Base-by-base conservation (phyloP, 2,329 filamentous ascomycete genomes). In the Exophiala alcalophila region DNA sequence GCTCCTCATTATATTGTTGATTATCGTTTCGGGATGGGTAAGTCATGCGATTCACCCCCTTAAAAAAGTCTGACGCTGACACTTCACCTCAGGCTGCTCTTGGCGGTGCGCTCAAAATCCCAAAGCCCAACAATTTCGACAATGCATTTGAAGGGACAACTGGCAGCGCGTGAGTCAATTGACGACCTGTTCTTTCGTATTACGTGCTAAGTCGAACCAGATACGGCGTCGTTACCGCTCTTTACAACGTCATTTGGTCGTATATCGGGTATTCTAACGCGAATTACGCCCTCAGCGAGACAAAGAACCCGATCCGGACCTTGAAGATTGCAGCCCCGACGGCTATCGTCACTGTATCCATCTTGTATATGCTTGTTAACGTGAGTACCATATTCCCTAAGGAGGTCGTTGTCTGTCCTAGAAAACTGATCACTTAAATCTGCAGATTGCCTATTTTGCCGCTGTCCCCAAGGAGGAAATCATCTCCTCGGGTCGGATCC, bases 401-500 rank as follows among this genome's bases (percentile, higher is more conserved):
- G n/a, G n/a, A n/a, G n/a, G n/a, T n/a, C n/a, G n/a, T n/a, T n/a
- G n/a, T n/a, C n/a, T n/a, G n/a, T n/a, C 15, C 14, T 16, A 5
- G 15, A 8, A 21, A 4, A 29, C 27, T 29, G 18, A 29, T 16
- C 5, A 10, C 3, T 5, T 12, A 12, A 12, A n/a, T n/a, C n/a
- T 23, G 10, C 43, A 40, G 43, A 67, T 78, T 23, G 73, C 77
- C 14, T 80, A 79, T 59, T 79, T 80, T 52, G 71, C 75, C 3
- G 77, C 75, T 5, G 74, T 80, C 1, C 72, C 76, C 12, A 72
- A 72, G 47, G 69, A 75, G 4, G 72, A 78, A 43, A 76, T 81
- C 49, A 62, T 70, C 11, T 61, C 64, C 2, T 73, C 74, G 0
- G 77, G 75, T 12, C 70, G 72, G 15, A 70, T 77, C 2, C 70